phyloP scores from a whole-genome alignment of 192 early-diverging fungal species.

The Chytriomyces confervae region DNA sequence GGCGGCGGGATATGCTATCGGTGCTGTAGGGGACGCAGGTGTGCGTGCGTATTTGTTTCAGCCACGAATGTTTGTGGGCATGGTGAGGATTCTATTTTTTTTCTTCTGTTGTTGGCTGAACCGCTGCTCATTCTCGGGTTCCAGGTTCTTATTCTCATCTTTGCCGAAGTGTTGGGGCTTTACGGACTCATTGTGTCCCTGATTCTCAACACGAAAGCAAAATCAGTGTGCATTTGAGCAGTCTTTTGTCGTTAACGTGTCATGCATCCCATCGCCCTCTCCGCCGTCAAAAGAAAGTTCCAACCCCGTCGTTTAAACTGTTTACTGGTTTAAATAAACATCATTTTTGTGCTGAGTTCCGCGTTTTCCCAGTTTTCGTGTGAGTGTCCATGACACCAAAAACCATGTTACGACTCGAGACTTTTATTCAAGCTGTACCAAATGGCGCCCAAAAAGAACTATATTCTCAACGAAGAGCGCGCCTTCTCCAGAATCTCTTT shows the following conservation, averaged over 20 bases:
- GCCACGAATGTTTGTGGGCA: slow-evolving; percentile 87
- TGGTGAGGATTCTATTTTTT: slow-evolving; percentile 58
- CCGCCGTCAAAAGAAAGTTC: no score
- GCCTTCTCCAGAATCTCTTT: slow-evolving; percentile 57
- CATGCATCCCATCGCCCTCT: no score
- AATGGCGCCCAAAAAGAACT: background rate
- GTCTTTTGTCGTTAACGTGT: no score
- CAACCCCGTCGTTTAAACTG: no score
- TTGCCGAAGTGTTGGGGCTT: slow-evolving; percentile 93
- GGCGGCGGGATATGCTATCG: slow-evolving; percentile 96
- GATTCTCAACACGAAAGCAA: slow-evolving; percentile 94
- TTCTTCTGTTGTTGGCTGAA: background rate
- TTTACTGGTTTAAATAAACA: no score
- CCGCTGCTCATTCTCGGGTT: no score
- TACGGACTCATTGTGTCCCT: slow-evolving; percentile 88
- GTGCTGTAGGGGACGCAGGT: slow-evolving; percentile 95
- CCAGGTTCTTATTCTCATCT: slow-evolving; percentile 92
- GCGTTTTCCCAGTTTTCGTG: background rate
- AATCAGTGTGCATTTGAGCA: slow-evolving; percentile 16
- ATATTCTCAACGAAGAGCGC: slow-evolving; percentile 24
- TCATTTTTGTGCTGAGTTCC: no score
- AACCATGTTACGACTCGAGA: background rate
- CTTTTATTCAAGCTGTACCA: background rate
- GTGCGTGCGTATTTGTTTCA: slow-evolving; percentile 90
- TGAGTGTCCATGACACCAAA: background rate